Conservation (phyloP, 2,329 filamentous ascomycete species). For the Aschersonia sp. region DNA sequence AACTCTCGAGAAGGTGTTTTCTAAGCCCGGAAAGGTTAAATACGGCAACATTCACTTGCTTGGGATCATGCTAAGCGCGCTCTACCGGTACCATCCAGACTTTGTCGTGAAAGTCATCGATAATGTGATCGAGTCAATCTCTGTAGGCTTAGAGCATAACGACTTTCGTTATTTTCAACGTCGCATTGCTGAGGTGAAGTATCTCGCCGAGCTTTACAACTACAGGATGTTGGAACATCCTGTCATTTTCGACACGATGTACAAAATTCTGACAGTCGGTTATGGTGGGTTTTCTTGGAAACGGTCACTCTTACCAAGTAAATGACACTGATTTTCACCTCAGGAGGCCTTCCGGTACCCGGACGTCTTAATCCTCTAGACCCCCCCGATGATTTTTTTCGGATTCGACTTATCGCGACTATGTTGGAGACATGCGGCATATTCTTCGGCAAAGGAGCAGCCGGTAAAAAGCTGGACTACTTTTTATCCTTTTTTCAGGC, state of each 20-base stretch:
- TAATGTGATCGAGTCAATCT: constrained; percentile 77
- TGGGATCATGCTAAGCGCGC: constrained; percentile 73
- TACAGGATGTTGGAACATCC: constrained; percentile 94
- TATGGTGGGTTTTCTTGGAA: constrained; percentile 40
- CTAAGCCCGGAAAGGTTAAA: constrained; percentile 92
- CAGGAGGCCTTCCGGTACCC: constrained; percentile 66
- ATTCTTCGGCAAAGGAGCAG: constrained; percentile 86
- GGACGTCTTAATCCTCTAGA: constrained; percentile 69
- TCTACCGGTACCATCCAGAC: constrained; percentile 82
- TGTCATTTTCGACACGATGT: constrained; percentile 89
- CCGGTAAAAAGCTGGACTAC: constrained; percentile 95
- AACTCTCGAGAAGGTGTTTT: constrained; percentile 80
- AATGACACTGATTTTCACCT: constrained; percentile 1
- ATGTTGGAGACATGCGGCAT: constrained; percentile 90
- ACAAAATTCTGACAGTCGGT: constrained; percentile 87
- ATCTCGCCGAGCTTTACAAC: constrained; percentile 91
- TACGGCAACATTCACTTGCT: constrained; percentile 93
- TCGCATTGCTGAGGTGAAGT: constrained; percentile 89
- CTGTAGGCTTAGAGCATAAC: constrained; percentile 80
- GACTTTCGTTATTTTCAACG: constrained; percentile 97
- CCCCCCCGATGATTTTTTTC: constrained; percentile 87
- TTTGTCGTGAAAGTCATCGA: constrained; percentile 91
- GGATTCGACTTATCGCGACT: constrained; percentile 78
- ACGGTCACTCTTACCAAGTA: not conserved
- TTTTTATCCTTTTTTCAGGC: constrained; percentile 92